phyloP scores from a whole-genome alignment of 108 stramenopile genomes.

The Nitzschia putrida region DNA sequence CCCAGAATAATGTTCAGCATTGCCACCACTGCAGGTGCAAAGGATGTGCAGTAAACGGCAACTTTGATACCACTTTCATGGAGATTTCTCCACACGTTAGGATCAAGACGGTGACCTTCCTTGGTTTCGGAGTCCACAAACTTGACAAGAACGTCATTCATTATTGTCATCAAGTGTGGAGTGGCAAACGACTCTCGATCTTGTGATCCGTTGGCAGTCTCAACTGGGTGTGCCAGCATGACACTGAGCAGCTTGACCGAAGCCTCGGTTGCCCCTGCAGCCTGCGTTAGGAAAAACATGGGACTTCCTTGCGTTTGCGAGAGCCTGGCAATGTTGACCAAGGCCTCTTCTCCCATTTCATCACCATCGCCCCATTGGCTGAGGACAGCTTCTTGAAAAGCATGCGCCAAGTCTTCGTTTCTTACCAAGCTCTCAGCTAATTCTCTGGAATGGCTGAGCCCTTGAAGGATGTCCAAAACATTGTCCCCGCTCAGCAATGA shows the following conservation, averaged over 20 bases:
- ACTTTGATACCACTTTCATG: constrained; percentile 79
- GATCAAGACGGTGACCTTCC: constrained; percentile 68
- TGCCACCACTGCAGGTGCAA: constrained; percentile 71
- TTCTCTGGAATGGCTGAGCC: constrained; percentile 52
- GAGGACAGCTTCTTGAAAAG: constrained; percentile 80
- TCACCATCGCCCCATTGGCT: constrained; percentile 78
- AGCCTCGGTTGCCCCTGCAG: constrained; percentile 74
- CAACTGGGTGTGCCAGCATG: constrained; percentile 46
- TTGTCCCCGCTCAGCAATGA: constrained; percentile 40
- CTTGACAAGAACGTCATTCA: constrained; percentile 61
- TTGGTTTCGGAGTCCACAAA: constrained; percentile 71
- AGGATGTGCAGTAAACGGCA: constrained; percentile 82
- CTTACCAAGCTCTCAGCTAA: constrained; percentile 52
- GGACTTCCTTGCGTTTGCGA: constrained; percentile 71
- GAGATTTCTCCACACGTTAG: constrained; percentile 76
- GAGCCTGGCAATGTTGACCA: constrained; percentile 50
- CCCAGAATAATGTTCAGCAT: constrained; percentile 61
- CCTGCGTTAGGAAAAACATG: constrained; percentile 89
- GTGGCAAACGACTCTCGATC: constrained; percentile 63
- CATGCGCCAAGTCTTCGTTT: constrained; percentile 65
- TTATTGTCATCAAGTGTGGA: constrained; percentile 56
- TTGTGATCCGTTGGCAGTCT: constrained; percentile 36
- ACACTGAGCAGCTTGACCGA: constrained; percentile 59
- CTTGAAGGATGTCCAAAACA: constrained; percentile 46
- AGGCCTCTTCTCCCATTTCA: constrained; percentile 65